Evolutionary conservation across 805 yeast genomes (phyloP), one percentile per base, ranked within the genome.

Genomic region (Suhomyces canberraensis): DNA sequence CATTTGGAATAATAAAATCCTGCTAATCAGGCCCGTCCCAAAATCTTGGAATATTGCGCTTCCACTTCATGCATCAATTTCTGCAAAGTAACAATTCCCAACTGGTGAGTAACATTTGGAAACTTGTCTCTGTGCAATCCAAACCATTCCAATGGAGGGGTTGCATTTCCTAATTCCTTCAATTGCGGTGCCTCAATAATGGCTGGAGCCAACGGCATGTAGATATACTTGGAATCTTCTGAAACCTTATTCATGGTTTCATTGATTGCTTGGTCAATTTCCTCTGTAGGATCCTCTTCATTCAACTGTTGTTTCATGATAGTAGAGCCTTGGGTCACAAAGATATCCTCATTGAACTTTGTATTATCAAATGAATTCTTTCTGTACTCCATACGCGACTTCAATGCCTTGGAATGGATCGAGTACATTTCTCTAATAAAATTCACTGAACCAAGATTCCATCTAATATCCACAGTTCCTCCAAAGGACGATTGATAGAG

Each of bases 91-190:
- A 84, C 75, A 33, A 90, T 84, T 0, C 81, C 78, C 42, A 77
- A 66, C 56, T 88, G 91, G 54, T 93, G 97, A 0, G 96, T 83
- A 40, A 85, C 72, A 27, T 84, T 80, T 0, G 98, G 98, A 47
- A 93, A 79, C 46, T 81, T 78, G 50, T 83, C 76, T 46, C 98
- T 73, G 56, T 93, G 93, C 20, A 93, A 70, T 2, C 98, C 98
- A 65, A 93, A 85, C 98, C 98, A 93, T 56, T 93, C 98, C 40
- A 93, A 64, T 2, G 98, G 98, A 1, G 98, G 98, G 0, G 98
- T 93, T 1, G 97, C 98, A 61, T 84, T 90, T 17, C 98, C 98
- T 50, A 93, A 70, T 52, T 93, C 98, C 51, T 79, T 80, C 51
- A 93, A 67, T 47, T 83, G 91, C 2, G 98, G 98, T 14, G 93